These are phyloP conservation scores for Aspergillus sp. DNA, from an alignment of 2,329 filamentous ascomycete genomes.

Conservation along the genomic window DNA sequence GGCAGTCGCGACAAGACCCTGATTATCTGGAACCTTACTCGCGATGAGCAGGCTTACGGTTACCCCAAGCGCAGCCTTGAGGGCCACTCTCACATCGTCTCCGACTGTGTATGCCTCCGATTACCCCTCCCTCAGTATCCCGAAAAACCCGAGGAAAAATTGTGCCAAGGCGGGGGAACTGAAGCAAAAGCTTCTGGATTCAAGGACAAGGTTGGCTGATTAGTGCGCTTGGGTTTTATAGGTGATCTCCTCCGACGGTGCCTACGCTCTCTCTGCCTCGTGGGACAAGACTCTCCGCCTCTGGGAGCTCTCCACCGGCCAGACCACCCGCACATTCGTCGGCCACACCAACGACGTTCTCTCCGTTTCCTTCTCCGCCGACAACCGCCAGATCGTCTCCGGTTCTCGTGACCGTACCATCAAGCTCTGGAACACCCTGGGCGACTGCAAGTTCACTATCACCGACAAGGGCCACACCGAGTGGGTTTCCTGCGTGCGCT, in stretches of 20 bases:
- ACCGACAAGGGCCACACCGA: conserved; percentile 99
- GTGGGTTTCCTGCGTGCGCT: conserved; percentile 99
- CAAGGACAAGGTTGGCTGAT: conserved; percentile 34
- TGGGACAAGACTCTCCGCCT: conserved; percentile 99
- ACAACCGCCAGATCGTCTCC: conserved; percentile 99
- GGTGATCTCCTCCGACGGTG: conserved; percentile 99
- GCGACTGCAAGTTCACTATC: conserved; percentile 99
- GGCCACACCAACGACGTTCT: conserved; percentile 99
- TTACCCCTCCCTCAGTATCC: conserved; percentile 17
- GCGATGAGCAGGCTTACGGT: conserved; percentile 96
- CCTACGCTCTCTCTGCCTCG: conserved; percentile 96
- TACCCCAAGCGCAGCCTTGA: conserved; percentile 99
- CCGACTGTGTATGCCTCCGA: conserved; percentile 87
- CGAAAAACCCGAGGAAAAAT: conserved; percentile 6
- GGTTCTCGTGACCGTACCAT: conserved; percentile 97
- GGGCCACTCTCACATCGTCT: conserved; percentile 99
- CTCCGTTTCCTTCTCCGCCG: conserved; percentile 99
- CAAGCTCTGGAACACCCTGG: conserved; percentile 99
- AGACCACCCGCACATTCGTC: conserved; percentile 96
- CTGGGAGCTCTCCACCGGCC: conserved; percentile 97
- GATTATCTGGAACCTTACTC: conserved; percentile 99
- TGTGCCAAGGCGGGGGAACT: not conserved
- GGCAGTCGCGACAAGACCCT: conserved; percentile 97
- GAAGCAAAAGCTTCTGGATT: conserved; percentile 13
- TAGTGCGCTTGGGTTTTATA: conserved; percentile 46